Evolutionary conservation across 257 asterid genomes (phyloP).

Genomic region (Craterostigma plantagineum): DNA sequence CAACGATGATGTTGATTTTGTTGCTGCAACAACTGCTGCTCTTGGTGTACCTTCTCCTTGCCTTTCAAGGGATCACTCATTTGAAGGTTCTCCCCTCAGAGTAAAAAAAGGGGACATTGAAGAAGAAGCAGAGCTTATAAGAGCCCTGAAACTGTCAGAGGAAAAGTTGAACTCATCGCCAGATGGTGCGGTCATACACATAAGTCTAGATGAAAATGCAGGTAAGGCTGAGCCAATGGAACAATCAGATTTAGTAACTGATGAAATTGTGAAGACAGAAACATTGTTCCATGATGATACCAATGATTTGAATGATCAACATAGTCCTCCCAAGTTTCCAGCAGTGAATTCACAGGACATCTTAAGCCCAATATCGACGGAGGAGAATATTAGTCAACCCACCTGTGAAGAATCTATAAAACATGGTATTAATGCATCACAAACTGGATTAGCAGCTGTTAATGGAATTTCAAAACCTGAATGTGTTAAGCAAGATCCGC

Average conservation of each 20-base stretch:
- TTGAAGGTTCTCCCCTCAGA: constrained; percentile 42
- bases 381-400: constrained; percentile 11
- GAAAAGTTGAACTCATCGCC: constrained; percentile 4
- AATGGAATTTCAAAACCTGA: too few relatives aligned
- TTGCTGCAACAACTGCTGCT: constrained; percentile 90
- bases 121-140: constrained; percentile 62
- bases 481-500: constrained; percentile 11
- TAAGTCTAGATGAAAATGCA: constrained; percentile 7
- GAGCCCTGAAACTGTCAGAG: constrained; percentile 46
- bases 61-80: constrained; percentile 69
- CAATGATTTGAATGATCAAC: constrained; percentile 11
- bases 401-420: constrained; percentile 16
- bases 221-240: constrained; percentile 17
- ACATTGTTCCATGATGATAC: constrained; percentile 12
- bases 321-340: constrained; percentile 11
- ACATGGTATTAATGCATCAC: constrained; percentile 6
- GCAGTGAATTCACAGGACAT: constrained; percentile 20
- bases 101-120: constrained; percentile 67
- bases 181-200: constrained; percentile 14
- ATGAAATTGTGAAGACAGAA: constrained; percentile 4
- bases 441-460: too few relatives aligned
- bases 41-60: constrained; percentile 92
- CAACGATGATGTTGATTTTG: constrained; percentile 87
- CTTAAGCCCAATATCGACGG: constrained; percentile 18
- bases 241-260: constrained; percentile 15